Evolutionary conservation across 2,329 filamentous ascomycete genomes (phyloP).

Genomic region (Pseudogymnoascus sp.): DNA sequence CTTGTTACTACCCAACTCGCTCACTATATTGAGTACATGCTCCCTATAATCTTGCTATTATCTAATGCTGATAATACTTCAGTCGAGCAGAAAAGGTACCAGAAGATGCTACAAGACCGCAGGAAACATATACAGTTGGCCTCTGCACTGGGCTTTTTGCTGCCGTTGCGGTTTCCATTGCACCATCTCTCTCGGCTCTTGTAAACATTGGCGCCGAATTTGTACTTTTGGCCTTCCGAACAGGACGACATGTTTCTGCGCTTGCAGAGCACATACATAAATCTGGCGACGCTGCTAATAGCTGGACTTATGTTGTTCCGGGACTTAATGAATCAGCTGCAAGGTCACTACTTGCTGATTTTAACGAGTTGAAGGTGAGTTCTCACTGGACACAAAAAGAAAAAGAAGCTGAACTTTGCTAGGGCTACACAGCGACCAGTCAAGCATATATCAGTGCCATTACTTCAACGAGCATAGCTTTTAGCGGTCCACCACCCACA

Average conservation of each 20-base stretch:
- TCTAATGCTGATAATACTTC: neutral
- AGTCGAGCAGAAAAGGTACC: constrained; percentile 49
- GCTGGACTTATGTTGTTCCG: constrained; percentile 63
- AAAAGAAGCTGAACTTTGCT: neutral
- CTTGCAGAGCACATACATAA: constrained; percentile 35
- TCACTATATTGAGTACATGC: constrained; percentile 60
- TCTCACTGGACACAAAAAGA: constrained; percentile 1
- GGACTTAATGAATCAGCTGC: constrained; percentile 46
- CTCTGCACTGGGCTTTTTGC: constrained; percentile 64
- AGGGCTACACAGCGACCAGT: constrained; percentile 18
- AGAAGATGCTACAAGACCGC: constrained; percentile 42
- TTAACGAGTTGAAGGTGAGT: constrained; percentile 48
- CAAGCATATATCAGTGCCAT: constrained; percentile 46
- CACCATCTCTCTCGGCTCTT: constrained; percentile 54
- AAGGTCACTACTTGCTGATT: constrained; percentile 45
- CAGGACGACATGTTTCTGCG: constrained; percentile 48
- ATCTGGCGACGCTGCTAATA: constrained; percentile 40
- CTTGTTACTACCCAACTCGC: constrained; percentile 58
- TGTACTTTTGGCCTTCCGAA: constrained; percentile 59
- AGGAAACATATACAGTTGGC: constrained; percentile 51
- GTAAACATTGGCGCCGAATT: constrained; percentile 56
- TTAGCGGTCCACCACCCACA: constrained; percentile 48
- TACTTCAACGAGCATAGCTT: constrained; percentile 41
- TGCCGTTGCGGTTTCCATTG: constrained; percentile 59
- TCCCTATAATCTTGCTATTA: neutral